These are phyloP conservation scores for Sarocladiaceae sp. DNA, from an alignment of 2,329 filamentous ascomycete species.

Conservation along the genomic window DNA sequence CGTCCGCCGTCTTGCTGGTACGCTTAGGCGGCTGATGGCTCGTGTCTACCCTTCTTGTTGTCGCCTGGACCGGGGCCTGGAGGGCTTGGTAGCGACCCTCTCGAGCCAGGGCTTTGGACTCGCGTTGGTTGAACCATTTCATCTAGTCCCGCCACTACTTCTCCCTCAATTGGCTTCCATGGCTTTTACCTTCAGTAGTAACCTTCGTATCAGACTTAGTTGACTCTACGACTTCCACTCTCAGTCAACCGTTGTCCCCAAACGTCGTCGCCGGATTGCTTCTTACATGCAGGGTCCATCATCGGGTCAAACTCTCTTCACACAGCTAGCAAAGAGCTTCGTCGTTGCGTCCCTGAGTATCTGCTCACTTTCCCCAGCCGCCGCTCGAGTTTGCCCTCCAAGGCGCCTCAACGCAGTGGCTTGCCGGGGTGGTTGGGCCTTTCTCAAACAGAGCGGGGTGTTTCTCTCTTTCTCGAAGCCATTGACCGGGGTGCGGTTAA, in stretches of 20 bases:
- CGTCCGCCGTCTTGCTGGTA: not conserved
- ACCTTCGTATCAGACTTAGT: constrained; percentile 5
- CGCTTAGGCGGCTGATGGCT: no score
- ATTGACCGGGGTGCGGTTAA: constrained; percentile 3
- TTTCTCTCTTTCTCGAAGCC: constrained; percentile 1
- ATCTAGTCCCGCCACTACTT: not conserved
- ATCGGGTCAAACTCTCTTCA: not conserved
- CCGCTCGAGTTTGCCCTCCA: not conserved
- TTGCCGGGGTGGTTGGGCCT: constrained; percentile 9
- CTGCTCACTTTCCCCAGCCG: not conserved
- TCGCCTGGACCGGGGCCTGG: not conserved
- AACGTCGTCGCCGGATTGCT: not conserved
- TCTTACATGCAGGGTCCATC: constrained; percentile 3
- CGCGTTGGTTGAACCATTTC: not conserved
- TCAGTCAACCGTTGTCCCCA: not conserved
- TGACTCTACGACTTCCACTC: not conserved
- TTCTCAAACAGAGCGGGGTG: constrained; percentile 2
- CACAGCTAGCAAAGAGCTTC: not conserved
- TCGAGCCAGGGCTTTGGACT: not conserved
- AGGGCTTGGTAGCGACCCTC: not conserved
- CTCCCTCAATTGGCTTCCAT: constrained; percentile 7
- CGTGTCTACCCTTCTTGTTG: not conserved
- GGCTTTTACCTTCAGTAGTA: not conserved
- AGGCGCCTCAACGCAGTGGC: not conserved
- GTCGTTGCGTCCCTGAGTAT: not conserved